A percentile compares a stretch with the other conserved stretches of the same genome.
Conservation (phyloP, 345 rosid genomes). For the Eucalyptus cloeziana region DNA sequence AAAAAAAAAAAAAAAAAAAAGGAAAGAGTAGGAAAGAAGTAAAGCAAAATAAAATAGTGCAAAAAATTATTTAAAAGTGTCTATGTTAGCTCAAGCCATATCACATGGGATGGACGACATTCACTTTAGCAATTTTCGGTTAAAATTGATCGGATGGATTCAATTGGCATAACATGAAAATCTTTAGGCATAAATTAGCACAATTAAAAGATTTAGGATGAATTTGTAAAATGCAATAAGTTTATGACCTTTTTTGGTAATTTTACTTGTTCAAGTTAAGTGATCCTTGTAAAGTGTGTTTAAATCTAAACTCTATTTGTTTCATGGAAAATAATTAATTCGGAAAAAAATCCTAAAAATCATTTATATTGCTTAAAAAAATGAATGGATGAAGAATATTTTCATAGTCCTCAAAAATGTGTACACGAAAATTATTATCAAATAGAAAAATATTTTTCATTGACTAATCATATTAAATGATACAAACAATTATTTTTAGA, state of each 20-base stretch:
- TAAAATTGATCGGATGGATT: rapidly evolving
- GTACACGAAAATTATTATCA: rapidly evolving
- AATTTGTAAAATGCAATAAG: no score
- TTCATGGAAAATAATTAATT: neutral
- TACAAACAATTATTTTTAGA: rapidly evolving
- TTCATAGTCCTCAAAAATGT: neutral
- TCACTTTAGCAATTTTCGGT: rapidly evolving
- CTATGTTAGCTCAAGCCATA: neutral
- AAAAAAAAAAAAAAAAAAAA: no score
- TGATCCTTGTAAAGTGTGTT: neutral
- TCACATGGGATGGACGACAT: rapidly evolving
- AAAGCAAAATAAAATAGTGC: neutral
- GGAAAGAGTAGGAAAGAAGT: no score
- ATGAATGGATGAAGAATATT: neutral
- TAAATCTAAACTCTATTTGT: neutral
- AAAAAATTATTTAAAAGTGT: neutral
- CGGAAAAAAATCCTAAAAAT: neutral
- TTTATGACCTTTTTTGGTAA: neutral
- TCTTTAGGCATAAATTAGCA: neutral
- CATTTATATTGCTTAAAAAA: neutral
- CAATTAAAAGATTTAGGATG: no score
- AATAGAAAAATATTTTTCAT: neutral
- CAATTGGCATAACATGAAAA: neutral
- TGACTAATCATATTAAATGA: rapidly evolving
- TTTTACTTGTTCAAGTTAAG: no score